Conservation (phyloP, 1,139 yeast species). For the Yamadazyma triangularis region DNA sequence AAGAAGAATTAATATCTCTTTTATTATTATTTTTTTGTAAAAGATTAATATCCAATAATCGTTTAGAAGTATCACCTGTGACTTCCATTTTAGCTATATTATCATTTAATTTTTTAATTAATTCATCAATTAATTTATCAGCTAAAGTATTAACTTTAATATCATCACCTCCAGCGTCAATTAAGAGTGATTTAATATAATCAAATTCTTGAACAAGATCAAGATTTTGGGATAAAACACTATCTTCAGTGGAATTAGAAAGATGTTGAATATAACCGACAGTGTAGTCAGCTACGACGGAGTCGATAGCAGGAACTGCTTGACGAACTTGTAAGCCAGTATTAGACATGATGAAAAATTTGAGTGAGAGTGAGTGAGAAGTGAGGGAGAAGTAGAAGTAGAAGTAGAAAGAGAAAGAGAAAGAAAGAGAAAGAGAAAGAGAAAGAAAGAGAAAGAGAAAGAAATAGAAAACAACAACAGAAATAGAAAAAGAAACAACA, state of each 20-base stretch:
- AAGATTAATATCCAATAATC: slow-evolving; percentile 67
- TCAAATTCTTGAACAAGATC: slow-evolving; percentile 62
- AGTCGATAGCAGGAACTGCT: slow-evolving; percentile 83
- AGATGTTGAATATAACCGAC: slow-evolving; percentile 84
- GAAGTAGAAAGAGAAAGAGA: background rate
- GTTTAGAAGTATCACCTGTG: slow-evolving; percentile 78
- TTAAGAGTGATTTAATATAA: slow-evolving; percentile 59
- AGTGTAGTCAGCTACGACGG: slow-evolving; percentile 88
- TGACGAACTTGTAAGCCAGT: slow-evolving; percentile 73
- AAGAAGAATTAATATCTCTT: slow-evolving; percentile 67
- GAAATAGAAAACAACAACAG: background rate
- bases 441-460: background rate
- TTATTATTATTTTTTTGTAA: slow-evolving; percentile 55
- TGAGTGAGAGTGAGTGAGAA: background rate
- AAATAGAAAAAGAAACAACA: background rate
- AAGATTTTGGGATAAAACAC: slow-evolving; percentile 71
- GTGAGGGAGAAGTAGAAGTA: background rate
- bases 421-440: background rate
- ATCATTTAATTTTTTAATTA: slow-evolving; percentile 55
- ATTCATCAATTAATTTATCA: slow-evolving; percentile 38
- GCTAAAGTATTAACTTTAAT: slow-evolving; percentile 51
- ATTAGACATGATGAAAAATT: slow-evolving; percentile 46
- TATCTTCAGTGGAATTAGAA: slow-evolving; percentile 69
- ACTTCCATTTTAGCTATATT: slow-evolving; percentile 66
- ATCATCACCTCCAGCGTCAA: slow-evolving; percentile 76